Base-by-base conservation (phyloP, 2,329 filamentous ascomycete genomes). In the Catunica adiposa region DNA sequence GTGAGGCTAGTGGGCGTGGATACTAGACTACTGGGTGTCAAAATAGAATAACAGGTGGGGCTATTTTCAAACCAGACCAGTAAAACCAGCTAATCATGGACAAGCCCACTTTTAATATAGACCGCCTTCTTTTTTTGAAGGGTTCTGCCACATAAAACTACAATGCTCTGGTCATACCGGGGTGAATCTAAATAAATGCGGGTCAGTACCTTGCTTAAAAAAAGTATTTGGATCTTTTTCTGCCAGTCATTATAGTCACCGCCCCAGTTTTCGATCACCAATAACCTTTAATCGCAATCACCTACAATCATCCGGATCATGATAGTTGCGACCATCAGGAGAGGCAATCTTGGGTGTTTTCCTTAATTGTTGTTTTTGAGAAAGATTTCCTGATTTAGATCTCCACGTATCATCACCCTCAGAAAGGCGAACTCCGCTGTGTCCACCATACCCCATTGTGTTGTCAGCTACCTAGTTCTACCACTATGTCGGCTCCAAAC, bases 141-240 rank as follows among this genome's bases (percentile, higher is more conserved):
- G 8, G 20, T 37, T 52, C 54, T 56, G 48, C 46, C 53, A 50
- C 25, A 7, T 23, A 6, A 1, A 4, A 1, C 6, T 26, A 9
- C 8, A 2, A 11, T 22, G 5, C 7, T 46, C 9, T 47, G 3
- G 5, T 9, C n/a, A 15, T 1, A 3, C 8, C 3, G 38, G 20
- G 11, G 54, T 56, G 48, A 15, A 29, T 34, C 54, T 56, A 56
- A 46, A 52, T 20, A 37, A 52, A 5, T n/a, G 48, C 23, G 48
- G 54, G 54, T 47, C 37, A 37, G 15, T 9, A 3, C 20, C n/a
- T 20, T 22, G 34, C 6, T 15, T 5, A 51, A 53, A 57, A 57
- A 54, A n/a, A 14, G 3, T 46, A 23, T 3, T n/a, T 8, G 37
- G 53, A 54, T 51, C 44, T 15, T 3, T 37, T 57, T 54, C 37